Base-by-base conservation (phyloP, 306 rosid species). In the Senna siamea region DNA sequence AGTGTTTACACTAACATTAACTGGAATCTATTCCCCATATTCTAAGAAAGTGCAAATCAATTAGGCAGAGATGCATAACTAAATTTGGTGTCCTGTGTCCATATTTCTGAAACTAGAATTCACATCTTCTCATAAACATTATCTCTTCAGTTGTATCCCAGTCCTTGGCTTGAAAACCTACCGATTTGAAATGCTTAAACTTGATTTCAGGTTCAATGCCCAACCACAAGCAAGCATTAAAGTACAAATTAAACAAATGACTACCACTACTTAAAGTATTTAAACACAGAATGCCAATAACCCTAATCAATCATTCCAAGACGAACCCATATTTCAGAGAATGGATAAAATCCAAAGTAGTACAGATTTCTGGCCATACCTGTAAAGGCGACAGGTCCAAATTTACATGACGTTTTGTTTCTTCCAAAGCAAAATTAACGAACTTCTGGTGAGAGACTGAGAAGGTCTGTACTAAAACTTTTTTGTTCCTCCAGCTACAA, bases 381-480 rank as follows among this genome's bases (percentile, higher is more conserved):
- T 80, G 80, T 5, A 84, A 65, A 70, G 87, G 87, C 6, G 87
- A 84, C 57, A 85, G 76, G 70, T 65, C 28, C 78, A 84, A 77
- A 47, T 50, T 55, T 6, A 69, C 70, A 65, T 64, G 82, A 73
- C 68, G 72, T 56, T 4, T 69, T 48, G 87, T 84, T 77, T 84
- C 73, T 69, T 84, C 82, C 78, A 84, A 70, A 77, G 87, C 82
- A 46, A 80, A 84, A 52, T 84, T 44, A 48, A 84, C 73, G 50
- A 80, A 77, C 5, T 84, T 84, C 2, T 26, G 68, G 81, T 80
- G 77, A 28, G 87, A 80, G 4, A 77, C 59, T 18, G 87, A 65
- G 34, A 65, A 58, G 32, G 32, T 56, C 40, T 19, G 80, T 7
- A 15, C 59, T 15, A 20, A 62, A 34, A 28, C 0, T 30, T 26